Percentiles rank a stretch among this genome's conserved stretches.
Evolutionary conservation across 768 basidiomycete genomes (phyloP).

Genomic region (Lentinula sp.): DNA sequence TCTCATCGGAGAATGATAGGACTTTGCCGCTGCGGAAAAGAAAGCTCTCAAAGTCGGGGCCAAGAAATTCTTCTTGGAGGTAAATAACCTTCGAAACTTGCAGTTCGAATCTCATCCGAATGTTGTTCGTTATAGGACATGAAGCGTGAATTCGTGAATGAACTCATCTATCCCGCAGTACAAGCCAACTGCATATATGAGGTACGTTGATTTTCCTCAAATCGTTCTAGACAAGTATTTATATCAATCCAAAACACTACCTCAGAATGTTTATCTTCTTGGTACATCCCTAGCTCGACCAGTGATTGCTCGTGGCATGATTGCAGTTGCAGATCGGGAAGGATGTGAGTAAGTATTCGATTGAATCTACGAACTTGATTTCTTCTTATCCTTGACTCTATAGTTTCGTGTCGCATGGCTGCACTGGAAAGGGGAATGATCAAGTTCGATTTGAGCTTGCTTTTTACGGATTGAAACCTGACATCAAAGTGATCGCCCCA

Average conservation of each 20-base stretch:
- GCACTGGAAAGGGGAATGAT: slow-evolving; percentile 99
- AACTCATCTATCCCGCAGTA: slow-evolving; percentile 96
- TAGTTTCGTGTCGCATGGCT: slow-evolving; percentile 95
- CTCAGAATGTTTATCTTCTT: slow-evolving; percentile 89
- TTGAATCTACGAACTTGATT: neutral
- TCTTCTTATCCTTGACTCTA: neutral
- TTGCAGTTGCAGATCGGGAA: slow-evolving; percentile 82
- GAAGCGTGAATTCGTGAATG: slow-evolving; percentile 90
- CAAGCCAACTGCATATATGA: slow-evolving; percentile 99
- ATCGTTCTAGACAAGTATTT: neutral
- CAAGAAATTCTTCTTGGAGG: slow-evolving; percentile 92
- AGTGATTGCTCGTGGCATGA: slow-evolving; percentile 99
- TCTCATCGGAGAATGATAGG: slow-evolving; percentile 36
- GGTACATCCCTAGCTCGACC: slow-evolving; percentile 97
- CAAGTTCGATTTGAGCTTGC: slow-evolving; percentile 99
- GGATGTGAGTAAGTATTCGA: slow-evolving; percentile 81
- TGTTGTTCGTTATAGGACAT: slow-evolving; percentile 54
- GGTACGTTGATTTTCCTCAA: slow-evolving; percentile 31
- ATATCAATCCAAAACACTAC: neutral
- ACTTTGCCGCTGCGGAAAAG: slow-evolving; percentile 85
- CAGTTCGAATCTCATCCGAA: neutral
- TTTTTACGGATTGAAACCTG: slow-evolving; percentile 97
- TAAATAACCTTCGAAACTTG: slow-evolving; percentile 17
- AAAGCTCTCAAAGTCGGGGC: slow-evolving; percentile 92
- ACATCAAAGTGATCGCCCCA: slow-evolving; percentile 98